These are phyloP conservation scores for Trichaptum fuscoviolaceum DNA, from an alignment of 768 basidiomycete species.

Conservation along the genomic window DNA sequence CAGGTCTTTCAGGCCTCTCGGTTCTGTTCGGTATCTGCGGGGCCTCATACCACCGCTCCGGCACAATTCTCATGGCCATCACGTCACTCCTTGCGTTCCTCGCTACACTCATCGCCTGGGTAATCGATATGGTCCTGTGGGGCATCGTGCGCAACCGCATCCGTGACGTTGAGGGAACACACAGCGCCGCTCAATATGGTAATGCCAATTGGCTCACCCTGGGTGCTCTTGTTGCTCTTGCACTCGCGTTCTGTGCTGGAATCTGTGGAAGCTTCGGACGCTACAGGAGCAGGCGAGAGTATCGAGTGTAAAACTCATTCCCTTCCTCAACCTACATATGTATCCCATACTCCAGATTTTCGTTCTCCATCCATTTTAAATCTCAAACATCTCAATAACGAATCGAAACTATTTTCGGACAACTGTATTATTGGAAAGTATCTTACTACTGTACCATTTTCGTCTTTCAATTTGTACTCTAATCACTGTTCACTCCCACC, in stretches of 20 bases:
- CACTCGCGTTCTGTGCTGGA: conserved; percentile 61
- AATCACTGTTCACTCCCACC: no score
- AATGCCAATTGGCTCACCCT: conserved; percentile 83
- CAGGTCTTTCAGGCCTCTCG: conserved; percentile 60
- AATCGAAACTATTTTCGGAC: not conserved
- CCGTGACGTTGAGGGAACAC: conserved; percentile 35
- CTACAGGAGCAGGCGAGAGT: conserved; percentile 38
- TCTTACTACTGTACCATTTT: not conserved
- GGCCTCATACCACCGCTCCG: conserved; percentile 53
- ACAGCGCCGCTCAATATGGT: conserved; percentile 48
- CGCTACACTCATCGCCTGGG: conserved; percentile 60
- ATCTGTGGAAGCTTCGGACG: conserved; percentile 63
- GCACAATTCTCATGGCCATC: conserved; percentile 76
- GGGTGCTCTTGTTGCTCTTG: conserved; percentile 62
- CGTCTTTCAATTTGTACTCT: not conserved
- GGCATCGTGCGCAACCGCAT: conserved; percentile 60
- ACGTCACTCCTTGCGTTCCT: conserved; percentile 61
- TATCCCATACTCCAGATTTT: not conserved
- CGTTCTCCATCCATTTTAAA: not conserved
- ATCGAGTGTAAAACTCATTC: not conserved
- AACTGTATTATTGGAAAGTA: not conserved
- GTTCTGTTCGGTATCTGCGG: conserved; percentile 68
- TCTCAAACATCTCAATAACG: not conserved
- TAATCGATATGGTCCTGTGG: conserved; percentile 80
- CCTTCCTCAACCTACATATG: no score